Evolutionary conservation across 768 basidiomycete genomes (phyloP), one percentile per base, ranked within the genome.

Genomic region (Obba rivulosa): DNA sequence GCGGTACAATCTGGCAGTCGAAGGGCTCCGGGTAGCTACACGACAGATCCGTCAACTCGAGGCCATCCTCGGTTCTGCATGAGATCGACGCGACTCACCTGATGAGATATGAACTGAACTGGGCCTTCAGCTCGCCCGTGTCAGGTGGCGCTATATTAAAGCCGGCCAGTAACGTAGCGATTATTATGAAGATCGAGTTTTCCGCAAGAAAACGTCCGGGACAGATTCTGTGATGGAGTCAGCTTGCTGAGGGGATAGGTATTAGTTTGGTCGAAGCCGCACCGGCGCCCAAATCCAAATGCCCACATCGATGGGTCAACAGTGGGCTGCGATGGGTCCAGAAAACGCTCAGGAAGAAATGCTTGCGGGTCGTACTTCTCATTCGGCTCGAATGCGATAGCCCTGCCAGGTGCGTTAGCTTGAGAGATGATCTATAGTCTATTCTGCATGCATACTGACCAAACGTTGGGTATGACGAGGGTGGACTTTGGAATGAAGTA

Each of bases 401-500:
- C 38, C 52, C 54, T 55, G 17, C 17, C 3, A 17, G n/a, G n/a
- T n/a, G n/a, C n/a, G n/a, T n/a, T n/a, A n/a, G n/a, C n/a, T n/a
- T n/a, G n/a, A n/a, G n/a, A n/a, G n/a, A n/a, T n/a, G n/a, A n/a
- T n/a, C n/a, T n/a, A n/a, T n/a, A n/a, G n/a, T n/a, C n/a, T n/a
- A n/a, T n/a, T n/a, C n/a, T n/a, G n/a, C n/a, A n/a, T n/a, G n/a
- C n/a, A n/a, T 8, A 35, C 52, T n/a, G 40, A 62, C 64, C 62
- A 62, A 9, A 55, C 39, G 50, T 64, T 64, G 2, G 56, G 25
- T 2, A 64, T 23, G 11, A 64, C 25, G 10, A 50, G 43, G 0
- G 63, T 55, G 8, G 57, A 59, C 3, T 48, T 47, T 2, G 63
- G 62, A 9, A 66, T 64, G 43, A 50, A 49, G 41, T 59, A 57